A percentile compares a stretch with the other conserved stretches of the same genome.
These are phyloP conservation scores for Aphanomyces stellatus DNA, from an alignment of 352 stramenopile genomes.

Conservation along the genomic window DNA sequence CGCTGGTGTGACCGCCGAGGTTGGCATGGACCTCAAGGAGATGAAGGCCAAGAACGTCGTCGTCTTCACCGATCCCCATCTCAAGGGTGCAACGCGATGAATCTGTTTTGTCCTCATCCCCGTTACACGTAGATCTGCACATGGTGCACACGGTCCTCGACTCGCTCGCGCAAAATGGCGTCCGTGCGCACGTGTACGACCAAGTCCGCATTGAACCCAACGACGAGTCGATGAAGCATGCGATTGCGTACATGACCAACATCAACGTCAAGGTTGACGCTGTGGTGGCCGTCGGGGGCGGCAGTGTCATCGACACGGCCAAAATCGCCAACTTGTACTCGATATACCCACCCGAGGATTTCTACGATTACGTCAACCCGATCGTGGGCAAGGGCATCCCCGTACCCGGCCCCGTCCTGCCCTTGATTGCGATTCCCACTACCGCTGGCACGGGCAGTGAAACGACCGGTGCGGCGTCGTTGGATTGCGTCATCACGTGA, in stretches of 20 bases:
- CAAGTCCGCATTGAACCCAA: conserved; percentile 37
- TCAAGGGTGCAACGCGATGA: neutral
- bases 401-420: conserved; percentile 27
- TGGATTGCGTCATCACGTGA: neutral
- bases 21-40: conserved; percentile 31
- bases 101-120: neutral
- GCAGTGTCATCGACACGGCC: conserved; percentile 39
- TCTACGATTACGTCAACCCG: conserved; percentile 48
- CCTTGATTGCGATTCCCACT: conserved; percentile 39
- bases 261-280: conserved; percentile 22
- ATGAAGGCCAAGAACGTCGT: conserved; percentile 29
- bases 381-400: conserved; percentile 32
- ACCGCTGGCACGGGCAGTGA: conserved; percentile 39
- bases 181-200: conserved; percentile 27
- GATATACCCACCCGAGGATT: conserved; percentile 27
- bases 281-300: conserved; percentile 33
- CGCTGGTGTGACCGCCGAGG: conserved; percentile 27
- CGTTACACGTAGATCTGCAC: conserved; percentile 5
- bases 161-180: conserved; percentile 27
- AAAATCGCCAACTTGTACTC: conserved; percentile 43
- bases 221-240: conserved; percentile 34
- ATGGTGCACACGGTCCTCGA: conserved; percentile 27
- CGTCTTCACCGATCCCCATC: conserved; percentile 28
- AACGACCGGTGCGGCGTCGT: conserved; percentile 22
- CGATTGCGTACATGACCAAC: conserved; percentile 29